Evolutionary conservation across 2,329 filamentous ascomycete genomes (phyloP).

Genomic region (Colletotrichum euphorbiae): DNA sequence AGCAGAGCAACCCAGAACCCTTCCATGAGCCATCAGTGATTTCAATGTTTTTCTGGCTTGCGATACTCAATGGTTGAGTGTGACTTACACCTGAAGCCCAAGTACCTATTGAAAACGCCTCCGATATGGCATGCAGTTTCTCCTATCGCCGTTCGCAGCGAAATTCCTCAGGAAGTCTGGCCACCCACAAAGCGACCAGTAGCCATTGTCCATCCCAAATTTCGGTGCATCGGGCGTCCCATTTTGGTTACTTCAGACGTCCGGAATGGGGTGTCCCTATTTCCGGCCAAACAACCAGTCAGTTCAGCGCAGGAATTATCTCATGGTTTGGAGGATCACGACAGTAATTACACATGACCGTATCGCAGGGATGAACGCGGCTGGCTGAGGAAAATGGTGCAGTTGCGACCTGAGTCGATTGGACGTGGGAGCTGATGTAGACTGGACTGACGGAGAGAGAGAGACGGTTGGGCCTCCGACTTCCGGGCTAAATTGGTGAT

Average conservation of each 20-base stretch:
- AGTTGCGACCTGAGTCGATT: conserved; percentile 22
- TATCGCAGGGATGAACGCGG: conserved; percentile 25
- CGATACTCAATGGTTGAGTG: not conserved
- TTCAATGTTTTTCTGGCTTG: not conserved
- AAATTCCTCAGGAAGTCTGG: not conserved
- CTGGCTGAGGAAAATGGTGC: conserved; percentile 3
- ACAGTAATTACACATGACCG: not conserved
- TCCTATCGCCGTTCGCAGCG: not conserved
- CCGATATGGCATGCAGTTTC: not conserved
- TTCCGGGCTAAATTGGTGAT: conserved; percentile 12
- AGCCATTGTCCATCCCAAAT: not conserved
- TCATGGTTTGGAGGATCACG: conserved; percentile 4
- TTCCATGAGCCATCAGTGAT: not conserved
- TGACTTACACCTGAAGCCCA: not conserved
- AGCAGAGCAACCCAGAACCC: not conserved
- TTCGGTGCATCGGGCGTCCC: conserved; percentile 11
- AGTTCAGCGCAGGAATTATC: not conserved
- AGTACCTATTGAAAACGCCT: not conserved
- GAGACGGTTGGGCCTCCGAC: conserved; percentile 7
- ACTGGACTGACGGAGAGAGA: not conserved
- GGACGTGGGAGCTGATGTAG: conserved; percentile 12
- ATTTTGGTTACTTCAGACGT: conserved; percentile 16
- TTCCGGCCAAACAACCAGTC: not conserved
- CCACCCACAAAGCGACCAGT: not conserved
- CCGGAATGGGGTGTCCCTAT: conserved; percentile 18